A percentile compares a stretch with the other conserved stretches of the same genome.
Conservation (phyloP, 495 filamentous ascomycete genomes). For the Penicillium argentinense region DNA sequence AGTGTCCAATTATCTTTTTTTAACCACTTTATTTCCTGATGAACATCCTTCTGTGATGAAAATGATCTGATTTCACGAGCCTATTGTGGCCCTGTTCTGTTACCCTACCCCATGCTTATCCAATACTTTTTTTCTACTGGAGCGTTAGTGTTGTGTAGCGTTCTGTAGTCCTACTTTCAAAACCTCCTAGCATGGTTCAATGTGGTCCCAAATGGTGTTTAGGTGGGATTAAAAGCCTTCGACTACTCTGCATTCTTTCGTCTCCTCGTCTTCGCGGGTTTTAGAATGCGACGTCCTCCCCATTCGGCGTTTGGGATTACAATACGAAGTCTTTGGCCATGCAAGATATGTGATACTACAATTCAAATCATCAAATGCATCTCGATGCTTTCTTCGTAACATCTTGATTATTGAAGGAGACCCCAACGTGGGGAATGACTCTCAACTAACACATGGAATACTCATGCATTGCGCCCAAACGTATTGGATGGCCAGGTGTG, state of each 20-base stretch:
- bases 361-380: background rate
- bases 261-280: constrained; percentile 2
- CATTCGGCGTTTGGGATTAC: constrained; percentile 10
- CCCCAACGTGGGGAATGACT: background rate
- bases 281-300: constrained; percentile 7
- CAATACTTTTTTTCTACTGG: background rate
- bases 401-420: background rate
- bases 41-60: constrained; percentile 26
- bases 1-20: constrained; percentile 16
- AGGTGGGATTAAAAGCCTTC: constrained; percentile 5
- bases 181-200: constrained; percentile 3
- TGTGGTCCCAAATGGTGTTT: constrained; percentile 9
- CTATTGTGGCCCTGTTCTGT: constrained; percentile 2
- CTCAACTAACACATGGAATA: background rate
- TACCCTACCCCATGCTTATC: constrained; percentile 1
- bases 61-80: constrained; percentile 19
- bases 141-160: constrained; percentile 8
- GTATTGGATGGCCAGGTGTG: no score
- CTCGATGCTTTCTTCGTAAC: background rate
- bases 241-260: constrained; percentile 2
- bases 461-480: no score
- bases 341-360: constrained; percentile 6
- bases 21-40: constrained; percentile 13
- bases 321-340: background rate
- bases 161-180: constrained; percentile 9